Base-by-base conservation (phyloP, 2,329 filamentous ascomycete species). In the Colletotrichum paranaense region DNA sequence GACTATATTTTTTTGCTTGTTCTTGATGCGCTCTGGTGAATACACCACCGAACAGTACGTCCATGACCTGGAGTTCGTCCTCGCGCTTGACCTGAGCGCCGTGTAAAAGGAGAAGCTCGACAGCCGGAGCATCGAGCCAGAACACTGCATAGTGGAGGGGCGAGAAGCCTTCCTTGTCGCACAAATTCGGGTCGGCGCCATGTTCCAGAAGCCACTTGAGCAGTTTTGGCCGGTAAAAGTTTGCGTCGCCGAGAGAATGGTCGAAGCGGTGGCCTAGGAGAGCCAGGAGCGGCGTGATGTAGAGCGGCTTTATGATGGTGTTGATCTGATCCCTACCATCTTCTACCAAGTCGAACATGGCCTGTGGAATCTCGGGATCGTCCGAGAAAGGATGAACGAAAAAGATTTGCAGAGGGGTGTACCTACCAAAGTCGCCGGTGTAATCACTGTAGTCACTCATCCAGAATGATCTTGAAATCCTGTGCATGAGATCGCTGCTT, bases 141-240 rank as follows among this genome's bases (percentile, higher is more conserved):
- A 72, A 72, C 16, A 55, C 64, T 14, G 64, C 64, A 52, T 68
- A 63, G 38, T 72, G 68, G 11, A 72, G 68, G 19, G 68, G 58
- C 5, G 35, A 49, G 46, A 72, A 68, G 19, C 68, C 68, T 62
- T 72, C 57, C 9, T 7, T 28, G 64, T 68, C 68, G 19, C 24
- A 16, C 2, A 62, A 52, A 42, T 72, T 46, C n/a, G 69, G 69
- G n/a, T 72, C 53, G 5, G 69, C 65, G 1, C 69, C 65, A 38
- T 72, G 42, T 7, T 46, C 7, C 16, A 72, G 30, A 5, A 69
- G 65, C 69, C 69, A 72, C 30, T 62, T 12, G 24, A 72, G 24
- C n/a, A 72, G 42, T 32, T 22, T 16, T 24, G 59, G 69, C 11
- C 69, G 65, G 38, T 63, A 72, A 38, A 72, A 72, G 19, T 30